Evolutionary conservation across 208 protist species (phyloP), one percentile per base, ranked within the genome.

Genomic region (Leishmania major): DNA sequence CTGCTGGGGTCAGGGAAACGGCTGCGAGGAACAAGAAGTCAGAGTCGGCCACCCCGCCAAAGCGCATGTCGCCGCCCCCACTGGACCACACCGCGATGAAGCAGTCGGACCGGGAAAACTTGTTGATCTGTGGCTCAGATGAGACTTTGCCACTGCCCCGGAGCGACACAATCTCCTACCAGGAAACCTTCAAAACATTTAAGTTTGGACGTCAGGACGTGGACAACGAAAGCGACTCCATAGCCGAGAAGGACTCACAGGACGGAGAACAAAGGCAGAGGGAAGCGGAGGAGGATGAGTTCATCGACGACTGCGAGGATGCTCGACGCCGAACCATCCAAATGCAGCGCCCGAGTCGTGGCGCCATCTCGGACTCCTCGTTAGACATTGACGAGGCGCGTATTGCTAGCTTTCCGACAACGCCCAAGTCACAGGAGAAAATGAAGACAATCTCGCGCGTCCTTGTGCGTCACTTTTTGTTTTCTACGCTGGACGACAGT

Each of bases 401-500:
- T 62, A 77, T 85, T 62, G 77, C 90, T 3, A 88, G 88, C 79
- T 90, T 93, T 78, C 73, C 81, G 15, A 69, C 83, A 45, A 90
- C 90, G 43, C 90, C 92, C 66, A 95, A 93, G 84, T 90, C 92
- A 45, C 60, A 84, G 77, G 87, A 92, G 60, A 90, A 93, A 72
- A 71, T 91, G 53, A 84, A 84, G 75, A 86, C 90, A 45, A 94
- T 95, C 64, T 88, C 84, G 31, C 78, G 83, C 45, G 85, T 89
- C 11, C 86, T 97, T 31, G 88, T 94, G 82, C 75, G 78, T 43
- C 91, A 94, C 80, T 94, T 89, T 73, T 84, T 96, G 74, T 97
- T 96, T 83, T 96, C 90, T 60, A 91, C 85, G 57, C 81, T 95
- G 19, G 91, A 96, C 79, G 93, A 95, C 75, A 85, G 62, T 64